These are phyloP conservation scores for Boletus fagicola DNA, from an alignment of 768 basidiomycete genomes.

Conservation along the genomic window DNA sequence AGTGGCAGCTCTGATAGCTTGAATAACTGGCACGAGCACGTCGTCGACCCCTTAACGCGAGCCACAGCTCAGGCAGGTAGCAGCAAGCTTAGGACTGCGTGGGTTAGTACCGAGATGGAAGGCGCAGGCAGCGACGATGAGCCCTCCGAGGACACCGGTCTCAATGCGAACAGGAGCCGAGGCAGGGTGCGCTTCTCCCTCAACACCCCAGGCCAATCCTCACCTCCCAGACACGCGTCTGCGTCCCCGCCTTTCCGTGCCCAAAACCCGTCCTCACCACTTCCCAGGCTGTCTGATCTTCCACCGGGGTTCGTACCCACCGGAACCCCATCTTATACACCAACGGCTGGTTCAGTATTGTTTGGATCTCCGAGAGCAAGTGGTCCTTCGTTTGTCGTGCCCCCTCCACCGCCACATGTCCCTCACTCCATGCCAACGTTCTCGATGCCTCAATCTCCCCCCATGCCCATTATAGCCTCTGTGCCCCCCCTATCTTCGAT, in stretches of 20 bases:
- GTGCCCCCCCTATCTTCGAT: background rate
- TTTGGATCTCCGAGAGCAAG: constrained; percentile 7
- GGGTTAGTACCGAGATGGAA: constrained; percentile 47
- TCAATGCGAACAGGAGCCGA: constrained; percentile 3
- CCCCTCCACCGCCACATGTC: constrained; percentile 21
- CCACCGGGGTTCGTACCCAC: constrained; percentile 33
- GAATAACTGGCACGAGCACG: constrained; percentile 31
- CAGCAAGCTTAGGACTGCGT: constrained; percentile 29
- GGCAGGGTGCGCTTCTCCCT: constrained; percentile 19
- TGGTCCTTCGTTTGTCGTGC: constrained; percentile 9
- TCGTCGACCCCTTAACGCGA: constrained; percentile 30
- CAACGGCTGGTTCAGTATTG: constrained; percentile 8
- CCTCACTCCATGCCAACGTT: constrained; percentile 14
- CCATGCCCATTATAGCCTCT: constrained; percentile 10
- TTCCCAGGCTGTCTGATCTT: constrained; percentile 18
- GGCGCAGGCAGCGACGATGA: constrained; percentile 29
- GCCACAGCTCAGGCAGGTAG: constrained; percentile 19
- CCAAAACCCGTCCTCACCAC: constrained; percentile 16
- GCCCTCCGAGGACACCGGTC: constrained; percentile 18
- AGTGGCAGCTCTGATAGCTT: constrained; percentile 19
- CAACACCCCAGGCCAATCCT: constrained; percentile 15
- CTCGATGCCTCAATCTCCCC: constrained; percentile 19
- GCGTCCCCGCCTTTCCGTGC: constrained; percentile 12
- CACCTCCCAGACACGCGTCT: constrained; percentile 10
- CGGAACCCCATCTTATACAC: constrained; percentile 14